These are phyloP conservation scores for Ananas comosus DNA, from an alignment of 176 grass and related monocot genomes.

Conservation along the genomic window DNA sequence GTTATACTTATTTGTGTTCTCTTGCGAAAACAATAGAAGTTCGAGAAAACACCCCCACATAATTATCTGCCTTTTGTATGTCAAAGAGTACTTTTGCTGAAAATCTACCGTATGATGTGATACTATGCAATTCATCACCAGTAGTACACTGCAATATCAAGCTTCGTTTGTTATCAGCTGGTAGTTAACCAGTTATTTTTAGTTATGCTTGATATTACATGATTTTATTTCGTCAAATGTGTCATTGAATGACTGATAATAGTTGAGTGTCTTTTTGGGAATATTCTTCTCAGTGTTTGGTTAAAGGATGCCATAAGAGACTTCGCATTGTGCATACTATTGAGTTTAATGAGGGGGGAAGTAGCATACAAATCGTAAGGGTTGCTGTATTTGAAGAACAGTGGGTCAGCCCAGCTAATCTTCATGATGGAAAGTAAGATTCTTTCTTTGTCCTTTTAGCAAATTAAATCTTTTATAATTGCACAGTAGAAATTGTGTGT, in stretches of 20 bases:
- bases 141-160: not conserved
- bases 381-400: constrained; percentile 89
- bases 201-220: not conserved
- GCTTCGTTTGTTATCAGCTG: not conserved
- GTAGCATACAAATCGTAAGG: constrained; percentile 75
- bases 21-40: not conserved
- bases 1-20: not conserved
- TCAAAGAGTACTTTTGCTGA: not conserved
- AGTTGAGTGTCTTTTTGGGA: constrained; percentile 10
- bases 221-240: not conserved
- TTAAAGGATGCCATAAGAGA: constrained; percentile 94
- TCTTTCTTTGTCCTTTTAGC: not conserved
- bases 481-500: not conserved
- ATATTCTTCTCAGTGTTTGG: constrained; percentile 52
- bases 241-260: not conserved
- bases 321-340: constrained; percentile 86
- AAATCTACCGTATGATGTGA: not conserved
- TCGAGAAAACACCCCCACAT: not conserved
- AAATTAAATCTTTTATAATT: not conserved
- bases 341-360: constrained; percentile 81
- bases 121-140: not conserved
- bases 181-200: not conserved
- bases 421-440: constrained; percentile 61
- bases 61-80: not conserved
- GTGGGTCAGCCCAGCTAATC: constrained; percentile 64